These are phyloP conservation scores for Chrysosporium queenslandicum DNA, from an alignment of 2,329 filamentous ascomycete species.

Conservation along the genomic window DNA sequence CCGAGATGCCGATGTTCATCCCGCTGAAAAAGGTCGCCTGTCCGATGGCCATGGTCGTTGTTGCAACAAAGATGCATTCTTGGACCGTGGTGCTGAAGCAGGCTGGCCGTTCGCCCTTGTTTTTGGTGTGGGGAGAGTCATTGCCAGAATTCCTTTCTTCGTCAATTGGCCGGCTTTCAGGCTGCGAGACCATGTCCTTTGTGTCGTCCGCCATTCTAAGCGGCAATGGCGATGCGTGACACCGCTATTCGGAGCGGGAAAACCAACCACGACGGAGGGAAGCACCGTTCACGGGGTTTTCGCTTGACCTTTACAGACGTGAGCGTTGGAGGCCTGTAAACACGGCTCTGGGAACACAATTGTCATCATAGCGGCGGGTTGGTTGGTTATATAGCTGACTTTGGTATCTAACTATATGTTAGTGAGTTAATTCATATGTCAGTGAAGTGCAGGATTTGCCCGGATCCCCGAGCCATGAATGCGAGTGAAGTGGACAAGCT, in stretches of 20 bases:
- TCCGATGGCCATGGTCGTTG: slow-evolving; percentile 57
- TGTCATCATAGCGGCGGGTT: too few relatives aligned
- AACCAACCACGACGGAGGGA: not conserved
- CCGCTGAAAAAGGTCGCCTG: slow-evolving; percentile 45
- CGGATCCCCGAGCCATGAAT: not conserved
- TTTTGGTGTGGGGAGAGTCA: not conserved
- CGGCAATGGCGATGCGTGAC: not conserved
- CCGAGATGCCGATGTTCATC: slow-evolving; percentile 7
- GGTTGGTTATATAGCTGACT: too few relatives aligned
- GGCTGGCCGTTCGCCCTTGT: slow-evolving; percentile 1
- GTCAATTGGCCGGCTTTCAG: not conserved
- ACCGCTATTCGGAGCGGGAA: not conserved
- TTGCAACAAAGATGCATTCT: slow-evolving; percentile 56
- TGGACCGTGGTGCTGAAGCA: slow-evolving; percentile 55
- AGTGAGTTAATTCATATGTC: too few relatives aligned
- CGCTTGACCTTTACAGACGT: too few relatives aligned
- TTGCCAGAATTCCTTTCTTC: not conserved
- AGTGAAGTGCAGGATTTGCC: not conserved
- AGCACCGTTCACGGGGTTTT: not conserved
- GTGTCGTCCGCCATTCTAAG: not conserved
- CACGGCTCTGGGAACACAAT: too few relatives aligned
- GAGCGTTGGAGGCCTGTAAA: too few relatives aligned
- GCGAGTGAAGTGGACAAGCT: not conserved
- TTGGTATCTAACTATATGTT: not conserved
- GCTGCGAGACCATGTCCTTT: not conserved